phyloP scores from a whole-genome alignment of 305 asterid species.

The Ajuga reptans region DNA sequence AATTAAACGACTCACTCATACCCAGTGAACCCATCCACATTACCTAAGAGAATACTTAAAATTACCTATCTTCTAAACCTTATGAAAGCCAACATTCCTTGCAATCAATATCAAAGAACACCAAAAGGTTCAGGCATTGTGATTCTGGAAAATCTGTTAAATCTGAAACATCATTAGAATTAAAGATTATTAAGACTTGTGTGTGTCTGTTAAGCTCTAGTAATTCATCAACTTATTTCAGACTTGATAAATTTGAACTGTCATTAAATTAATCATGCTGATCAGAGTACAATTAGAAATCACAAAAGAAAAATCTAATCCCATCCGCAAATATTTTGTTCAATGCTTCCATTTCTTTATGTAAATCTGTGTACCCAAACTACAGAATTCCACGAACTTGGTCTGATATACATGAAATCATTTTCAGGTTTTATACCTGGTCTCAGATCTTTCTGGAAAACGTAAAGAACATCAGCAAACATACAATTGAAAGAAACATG shows the following conservation, averaged over 20 bases:
- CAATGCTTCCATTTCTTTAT: background rate
- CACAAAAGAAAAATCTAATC: background rate
- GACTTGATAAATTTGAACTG: background rate
- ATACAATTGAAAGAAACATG: background rate
- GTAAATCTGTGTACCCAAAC: slow-evolving; percentile 8
- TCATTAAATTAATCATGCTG: slow-evolving; percentile 10
- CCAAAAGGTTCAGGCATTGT: background rate
- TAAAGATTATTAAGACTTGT: background rate
- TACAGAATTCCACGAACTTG: background rate
- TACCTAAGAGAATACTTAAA: background rate
- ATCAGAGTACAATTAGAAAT: slow-evolving; percentile 3
- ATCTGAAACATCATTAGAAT: background rate
- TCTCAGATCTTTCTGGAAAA: slow-evolving; percentile 26
- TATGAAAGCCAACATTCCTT: background rate
- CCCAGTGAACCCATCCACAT: background rate
- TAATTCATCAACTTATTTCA: background rate
- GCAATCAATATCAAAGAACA: background rate
- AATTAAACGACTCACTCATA: background rate
- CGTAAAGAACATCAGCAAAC: slow-evolving; percentile 7
- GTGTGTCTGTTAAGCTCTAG: background rate
- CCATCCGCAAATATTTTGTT: background rate
- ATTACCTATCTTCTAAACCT: background rate
- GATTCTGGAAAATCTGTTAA: background rate
- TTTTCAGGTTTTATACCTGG: slow-evolving; percentile 9
- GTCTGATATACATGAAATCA: slow-evolving; percentile 1